Evolutionary conservation across 2,329 filamentous ascomycete genomes (phyloP).

Genomic region (Cercospora sp.): DNA sequence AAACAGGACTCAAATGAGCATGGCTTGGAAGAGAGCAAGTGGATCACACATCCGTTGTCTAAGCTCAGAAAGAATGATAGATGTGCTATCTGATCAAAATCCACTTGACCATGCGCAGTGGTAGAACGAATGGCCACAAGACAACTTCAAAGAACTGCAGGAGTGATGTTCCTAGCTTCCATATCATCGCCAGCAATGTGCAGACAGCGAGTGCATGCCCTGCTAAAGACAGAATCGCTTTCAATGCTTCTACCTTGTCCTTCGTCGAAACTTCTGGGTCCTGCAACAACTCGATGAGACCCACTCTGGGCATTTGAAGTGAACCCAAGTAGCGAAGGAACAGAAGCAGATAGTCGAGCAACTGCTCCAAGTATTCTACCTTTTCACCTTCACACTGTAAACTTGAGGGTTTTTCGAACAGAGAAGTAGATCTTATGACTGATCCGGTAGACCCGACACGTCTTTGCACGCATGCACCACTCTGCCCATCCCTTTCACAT

Average conservation of each 20-base stretch:
- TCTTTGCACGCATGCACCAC: slow-evolving; percentile 20
- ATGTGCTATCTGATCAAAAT: slow-evolving; percentile 14
- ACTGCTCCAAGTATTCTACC: slow-evolving; percentile 11
- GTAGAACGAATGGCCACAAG: slow-evolving; percentile 36
- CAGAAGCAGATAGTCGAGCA: slow-evolving; percentile 6
- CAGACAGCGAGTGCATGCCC: slow-evolving; percentile 31
- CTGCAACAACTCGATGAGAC: slow-evolving; percentile 24
- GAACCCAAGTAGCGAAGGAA: slow-evolving; percentile 16
- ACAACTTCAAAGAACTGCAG: slow-evolving; percentile 31
- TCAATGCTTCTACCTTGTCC: slow-evolving; percentile 33
- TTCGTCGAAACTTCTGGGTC: slow-evolving; percentile 23
- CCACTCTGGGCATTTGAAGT: slow-evolving; percentile 24
- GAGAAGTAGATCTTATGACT: slow-evolving; percentile 1
- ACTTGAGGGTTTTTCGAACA: neutral
- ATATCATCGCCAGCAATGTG: slow-evolving; percentile 31
- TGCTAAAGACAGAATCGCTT: slow-evolving; percentile 27
- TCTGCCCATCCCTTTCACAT: slow-evolving; percentile 22
- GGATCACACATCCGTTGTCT: neutral
- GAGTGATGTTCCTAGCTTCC: slow-evolving; percentile 33
- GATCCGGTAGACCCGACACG: slow-evolving; percentile 10
- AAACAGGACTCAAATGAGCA: neutral
- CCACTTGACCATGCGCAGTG: slow-evolving; percentile 33
- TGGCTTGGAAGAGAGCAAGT: neutral
- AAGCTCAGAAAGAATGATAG: neutral
- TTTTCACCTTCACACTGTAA: neutral